Evolutionary conservation across 768 basidiomycete genomes (phyloP), one percentile per base, ranked within the genome.

Genomic region (Lyophyllum decastes): DNA sequence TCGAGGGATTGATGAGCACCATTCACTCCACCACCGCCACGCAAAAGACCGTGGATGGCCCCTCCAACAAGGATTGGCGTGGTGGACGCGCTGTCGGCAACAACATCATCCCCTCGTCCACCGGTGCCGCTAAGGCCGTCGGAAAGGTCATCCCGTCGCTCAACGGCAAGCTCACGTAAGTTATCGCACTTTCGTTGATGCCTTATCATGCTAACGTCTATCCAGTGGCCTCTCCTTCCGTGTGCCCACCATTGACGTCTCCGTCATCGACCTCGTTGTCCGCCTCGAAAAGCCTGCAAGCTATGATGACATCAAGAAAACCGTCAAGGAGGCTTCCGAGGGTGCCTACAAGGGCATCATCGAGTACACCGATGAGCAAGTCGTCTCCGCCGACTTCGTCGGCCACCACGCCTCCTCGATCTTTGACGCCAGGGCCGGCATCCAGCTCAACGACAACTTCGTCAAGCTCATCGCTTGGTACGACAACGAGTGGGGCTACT

Each of bases 61-160:
- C 94, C 45, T 96, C 94, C 48, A 72, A 83, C 82, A 98, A 95
- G 82, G 94, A 96, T 81, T 96, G 94, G 94, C 92, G 94, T 73
- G 94, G 94, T 71, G 94, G 94, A 63, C 96, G 96, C 78, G 87
- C 88, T 68, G 94, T 95, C 64, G 90, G 88, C 77, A 91, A 90
- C 82, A 99, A 99, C 86, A 98, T 99, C 80, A 99, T 99, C 72
- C 96, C 96, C 49, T 97, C 95, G 22, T 96, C 95, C 66, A 98
- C 96, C 64, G 96, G 96, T 78, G 96, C 96, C 63, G 96, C 96
- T 74, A 99, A 98, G 86, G 95, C 95, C 62, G 94, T 96, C 71
- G 95, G 95, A 68, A 96, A 97, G 82, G 95, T 99, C 76, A 98
- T 98, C 73, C 96, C 96, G 59, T 73, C 76, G 50, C 85, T 99